Evolutionary conservation across 257 asterid genomes (phyloP).

Genomic region (Solanum pimpinellifolium): DNA sequence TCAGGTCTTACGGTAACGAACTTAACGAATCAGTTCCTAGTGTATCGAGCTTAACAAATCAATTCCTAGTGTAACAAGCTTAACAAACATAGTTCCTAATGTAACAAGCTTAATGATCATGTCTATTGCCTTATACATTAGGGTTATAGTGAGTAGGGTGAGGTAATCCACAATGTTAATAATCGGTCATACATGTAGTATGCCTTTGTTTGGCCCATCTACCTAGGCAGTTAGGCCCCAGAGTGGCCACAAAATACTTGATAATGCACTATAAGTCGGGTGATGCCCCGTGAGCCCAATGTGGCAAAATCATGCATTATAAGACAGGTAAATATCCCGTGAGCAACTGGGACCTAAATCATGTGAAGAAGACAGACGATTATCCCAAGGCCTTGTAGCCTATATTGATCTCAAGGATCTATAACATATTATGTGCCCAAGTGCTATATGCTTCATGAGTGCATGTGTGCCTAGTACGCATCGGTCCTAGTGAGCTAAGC

Average conservation of each 20-base stretch:
- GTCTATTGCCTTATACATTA: neutral
- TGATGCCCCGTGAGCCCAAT: neutral
- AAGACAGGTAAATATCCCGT: neutral
- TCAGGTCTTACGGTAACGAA: neutral
- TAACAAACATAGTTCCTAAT: neutral
- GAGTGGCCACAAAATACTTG: neutral
- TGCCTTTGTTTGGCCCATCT: neutral
- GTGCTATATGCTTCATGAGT: neutral
- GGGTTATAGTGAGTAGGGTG: neutral
- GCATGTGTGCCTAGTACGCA: neutral
- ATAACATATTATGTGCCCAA: neutral
- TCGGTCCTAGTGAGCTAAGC: neutral
- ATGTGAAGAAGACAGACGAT: neutral
- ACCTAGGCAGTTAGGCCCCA: neutral
- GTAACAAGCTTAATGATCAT: neutral
- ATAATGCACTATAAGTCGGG: neutral
- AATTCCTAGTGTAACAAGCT: neutral
- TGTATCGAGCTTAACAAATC: neutral
- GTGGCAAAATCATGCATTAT: neutral
- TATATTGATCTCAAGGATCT: neutral
- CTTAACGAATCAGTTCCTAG: neutral
- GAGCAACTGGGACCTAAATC: neutral
- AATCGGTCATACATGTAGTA: neutral
- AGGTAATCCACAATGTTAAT: neutral
- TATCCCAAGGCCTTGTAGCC: neutral